These are phyloP conservation scores for Penicillium chermesinum DNA, from an alignment of 495 filamentous ascomycete species.

Conservation along the genomic window DNA sequence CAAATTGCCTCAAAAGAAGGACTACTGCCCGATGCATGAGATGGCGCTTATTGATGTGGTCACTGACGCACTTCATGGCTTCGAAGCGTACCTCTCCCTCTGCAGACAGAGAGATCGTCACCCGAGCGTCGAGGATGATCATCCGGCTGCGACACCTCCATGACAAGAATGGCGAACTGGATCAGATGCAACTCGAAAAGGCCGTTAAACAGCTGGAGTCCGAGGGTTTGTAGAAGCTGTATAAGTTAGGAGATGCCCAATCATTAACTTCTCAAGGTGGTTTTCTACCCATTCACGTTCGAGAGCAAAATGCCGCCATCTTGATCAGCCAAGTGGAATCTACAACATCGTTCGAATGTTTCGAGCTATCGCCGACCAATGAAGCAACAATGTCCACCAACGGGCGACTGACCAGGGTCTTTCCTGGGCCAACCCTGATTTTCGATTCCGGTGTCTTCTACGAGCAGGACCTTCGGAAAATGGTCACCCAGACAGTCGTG, in stretches of 20 bases:
- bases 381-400: constrained; percentile 37
- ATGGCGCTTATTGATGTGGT: constrained; percentile 13
- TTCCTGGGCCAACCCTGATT: constrained; percentile 47
- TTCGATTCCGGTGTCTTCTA: constrained; percentile 29
- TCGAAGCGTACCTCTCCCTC: constrained; percentile 17
- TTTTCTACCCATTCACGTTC: constrained; percentile 40
- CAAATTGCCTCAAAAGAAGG: constrained; percentile 46
- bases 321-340: constrained; percentile 34
- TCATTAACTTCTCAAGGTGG: constrained; percentile 12
- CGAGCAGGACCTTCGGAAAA: constrained; percentile 28
- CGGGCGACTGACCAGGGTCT: constrained; percentile 49
- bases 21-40: constrained; percentile 22
- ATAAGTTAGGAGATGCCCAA: constrained; percentile 1
- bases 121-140: constrained; percentile 18
- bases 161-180: constrained; percentile 6
- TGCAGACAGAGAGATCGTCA: no score
- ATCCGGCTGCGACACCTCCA: constrained; percentile 13
- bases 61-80: constrained; percentile 19
- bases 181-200: constrained; percentile 11
- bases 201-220: no score
- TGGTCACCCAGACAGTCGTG: constrained; percentile 36
- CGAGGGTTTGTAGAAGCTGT: constrained; percentile 8
- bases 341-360: constrained; percentile 46
- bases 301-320: constrained; percentile 57
- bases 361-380: constrained; percentile 52